Percentiles rank a stretch among this genome's conserved stretches.
These are phyloP conservation scores for Syzygium aromaticum DNA, from an alignment of 345 rosid genomes.

Conservation along the genomic window DNA sequence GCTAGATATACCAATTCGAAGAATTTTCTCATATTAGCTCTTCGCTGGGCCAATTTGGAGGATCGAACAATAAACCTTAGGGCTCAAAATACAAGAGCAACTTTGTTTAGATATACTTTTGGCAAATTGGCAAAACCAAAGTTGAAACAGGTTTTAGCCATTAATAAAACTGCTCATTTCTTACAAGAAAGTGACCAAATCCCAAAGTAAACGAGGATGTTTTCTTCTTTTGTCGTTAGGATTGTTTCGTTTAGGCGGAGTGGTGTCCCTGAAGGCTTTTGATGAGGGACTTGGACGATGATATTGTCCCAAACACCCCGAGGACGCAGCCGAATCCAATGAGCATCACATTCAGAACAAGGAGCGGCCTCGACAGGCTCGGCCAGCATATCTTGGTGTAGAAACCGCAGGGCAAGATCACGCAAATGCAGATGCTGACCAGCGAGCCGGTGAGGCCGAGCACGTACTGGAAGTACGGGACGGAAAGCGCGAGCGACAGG, in stretches of 20 bases:
- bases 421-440: conserved; percentile 40
- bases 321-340: conserved; percentile 42
- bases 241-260: background rate
- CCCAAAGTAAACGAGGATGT: background rate
- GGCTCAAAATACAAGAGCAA: background rate
- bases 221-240: background rate
- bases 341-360: conserved; percentile 29
- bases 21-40: background rate
- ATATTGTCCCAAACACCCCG: conserved; percentile 49
- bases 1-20: background rate
- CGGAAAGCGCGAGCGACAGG: conserved; percentile 41
- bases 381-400: conserved; percentile 53
- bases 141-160: background rate
- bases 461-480: conserved; percentile 62
- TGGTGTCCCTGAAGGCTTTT: conserved; percentile 13
- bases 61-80: background rate
- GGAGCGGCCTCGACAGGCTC: conserved; percentile 19
- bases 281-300: conserved; percentile 31
- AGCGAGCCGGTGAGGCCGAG: conserved; percentile 70
- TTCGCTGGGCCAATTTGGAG: background rate
- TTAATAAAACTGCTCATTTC: background rate
- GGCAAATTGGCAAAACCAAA: background rate
- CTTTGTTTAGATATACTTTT: background rate
- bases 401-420: conserved; percentile 53
- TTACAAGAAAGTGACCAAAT: background rate